Evolutionary conservation across 257 asterid species (phyloP).

Genomic region (Solanum lycopersicoides): DNA sequence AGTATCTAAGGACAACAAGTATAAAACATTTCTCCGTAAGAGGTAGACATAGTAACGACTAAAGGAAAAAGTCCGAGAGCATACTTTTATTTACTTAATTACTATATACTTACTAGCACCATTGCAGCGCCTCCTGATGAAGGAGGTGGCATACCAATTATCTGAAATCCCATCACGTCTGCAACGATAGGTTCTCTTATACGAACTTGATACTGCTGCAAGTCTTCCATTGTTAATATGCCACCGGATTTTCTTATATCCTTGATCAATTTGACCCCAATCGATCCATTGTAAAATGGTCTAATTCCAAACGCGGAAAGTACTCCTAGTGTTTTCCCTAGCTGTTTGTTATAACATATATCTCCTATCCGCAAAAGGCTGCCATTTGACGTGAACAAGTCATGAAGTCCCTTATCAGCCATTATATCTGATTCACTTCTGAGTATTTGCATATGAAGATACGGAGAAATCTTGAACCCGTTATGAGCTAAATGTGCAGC

Average conservation of each 20-base stretch:
- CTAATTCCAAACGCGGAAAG: conserved; percentile 23
- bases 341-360: conserved; percentile 32
- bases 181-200: conserved; percentile 28
- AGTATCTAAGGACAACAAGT: conserved; percentile 25
- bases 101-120: conserved; percentile 36
- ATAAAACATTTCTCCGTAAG: background rate
- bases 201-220: conserved; percentile 38
- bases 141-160: conserved; percentile 67
- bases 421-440: conserved; percentile 22
- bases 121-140: conserved; percentile 57
- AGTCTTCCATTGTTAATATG: conserved; percentile 40
- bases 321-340: conserved; percentile 24
- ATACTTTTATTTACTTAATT: background rate
- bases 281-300: conserved; percentile 43
- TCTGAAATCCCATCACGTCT: conserved; percentile 31
- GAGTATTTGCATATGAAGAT: conserved; percentile 43
- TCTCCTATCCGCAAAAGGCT: conserved; percentile 36
- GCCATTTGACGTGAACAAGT: conserved; percentile 38
- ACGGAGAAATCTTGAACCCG: conserved; percentile 51
- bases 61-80: background rate
- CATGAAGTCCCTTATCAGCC: conserved; percentile 42
- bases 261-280: conserved; percentile 32
- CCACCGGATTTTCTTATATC: conserved; percentile 52
- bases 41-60: background rate
- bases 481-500: conserved; percentile 33